Evolutionary conservation across 805 yeast genomes (phyloP).

Genomic region (Ogataea glucozyma): DNA sequence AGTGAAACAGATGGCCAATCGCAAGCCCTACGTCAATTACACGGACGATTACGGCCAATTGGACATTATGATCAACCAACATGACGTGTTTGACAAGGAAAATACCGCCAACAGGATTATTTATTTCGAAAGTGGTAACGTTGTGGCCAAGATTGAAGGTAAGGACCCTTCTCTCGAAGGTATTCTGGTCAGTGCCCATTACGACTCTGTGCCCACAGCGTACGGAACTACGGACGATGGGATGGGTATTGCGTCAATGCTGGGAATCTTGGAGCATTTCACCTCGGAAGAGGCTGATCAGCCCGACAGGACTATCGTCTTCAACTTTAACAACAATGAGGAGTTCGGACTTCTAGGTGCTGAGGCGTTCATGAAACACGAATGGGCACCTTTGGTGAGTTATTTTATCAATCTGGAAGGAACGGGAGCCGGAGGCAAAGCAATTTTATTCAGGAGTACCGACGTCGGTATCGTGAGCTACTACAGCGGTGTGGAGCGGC

Average conservation of each 20-base stretch:
- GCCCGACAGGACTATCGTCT: conserved; percentile 71
- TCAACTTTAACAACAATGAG: conserved; percentile 88
- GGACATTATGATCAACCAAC: conserved; percentile 48
- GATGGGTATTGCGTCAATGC: conserved; percentile 77
- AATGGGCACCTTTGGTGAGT: conserved; percentile 62
- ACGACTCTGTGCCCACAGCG: conserved; percentile 84
- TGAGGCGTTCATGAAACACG: conserved; percentile 65
- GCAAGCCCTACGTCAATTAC: conserved; percentile 36
- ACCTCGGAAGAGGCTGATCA: conserved; percentile 36
- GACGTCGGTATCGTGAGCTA: conserved; percentile 69
- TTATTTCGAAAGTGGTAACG: conserved; percentile 82
- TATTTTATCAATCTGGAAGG: conserved; percentile 86
- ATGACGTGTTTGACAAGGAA: conserved; percentile 47
- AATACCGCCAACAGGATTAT: conserved; percentile 48
- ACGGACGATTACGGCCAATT: conserved; percentile 42
- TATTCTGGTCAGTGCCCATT: conserved; percentile 79
- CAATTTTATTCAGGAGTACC: conserved; percentile 80
- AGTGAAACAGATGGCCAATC: conserved; percentile 37
- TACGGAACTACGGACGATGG: conserved; percentile 93
- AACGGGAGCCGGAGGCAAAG: conserved; percentile 88
- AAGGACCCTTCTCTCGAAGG: conserved; percentile 58
- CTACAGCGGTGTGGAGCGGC: conserved; percentile 56
- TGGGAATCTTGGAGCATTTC: conserved; percentile 63
- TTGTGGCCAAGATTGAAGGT: conserved; percentile 77
- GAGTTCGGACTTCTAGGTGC: conserved; percentile 90